These are phyloP conservation scores for Paraphoma chrysanthemicola DNA, from an alignment of 2,329 filamentous ascomycete genomes.

Conservation along the genomic window DNA sequence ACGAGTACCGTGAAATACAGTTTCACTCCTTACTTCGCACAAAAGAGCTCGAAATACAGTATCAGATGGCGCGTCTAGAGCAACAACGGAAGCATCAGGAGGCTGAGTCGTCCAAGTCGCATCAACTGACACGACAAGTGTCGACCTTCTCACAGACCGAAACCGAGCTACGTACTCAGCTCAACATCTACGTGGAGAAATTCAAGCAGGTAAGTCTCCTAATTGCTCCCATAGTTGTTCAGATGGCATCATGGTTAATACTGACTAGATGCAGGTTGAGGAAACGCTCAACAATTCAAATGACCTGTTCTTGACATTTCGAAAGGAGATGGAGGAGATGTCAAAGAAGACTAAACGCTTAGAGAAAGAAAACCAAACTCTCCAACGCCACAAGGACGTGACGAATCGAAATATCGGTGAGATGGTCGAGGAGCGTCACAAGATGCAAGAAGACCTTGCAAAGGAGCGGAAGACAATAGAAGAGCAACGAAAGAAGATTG, in stretches of 20 bases:
- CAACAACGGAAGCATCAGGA: constrained; percentile 90
- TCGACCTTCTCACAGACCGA: constrained; percentile 97
- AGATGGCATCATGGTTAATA: constrained; percentile 49
- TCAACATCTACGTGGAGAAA: constrained; percentile 99
- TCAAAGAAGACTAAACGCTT: constrained; percentile 97
- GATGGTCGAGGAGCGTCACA: constrained; percentile 92
- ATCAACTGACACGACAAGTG: constrained; percentile 88
- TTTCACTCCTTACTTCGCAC: constrained; percentile 91
- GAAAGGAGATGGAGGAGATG: constrained; percentile 99
- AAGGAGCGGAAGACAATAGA: constrained; percentile 78
- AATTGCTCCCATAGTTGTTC: constrained; percentile 23
- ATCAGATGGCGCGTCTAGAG: constrained; percentile 86
- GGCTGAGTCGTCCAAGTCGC: constrained; percentile 77
- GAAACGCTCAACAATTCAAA: constrained; percentile 98
- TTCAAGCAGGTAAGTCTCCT: constrained; percentile 86
- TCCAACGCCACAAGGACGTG: constrained; percentile 91
- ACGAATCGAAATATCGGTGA: constrained; percentile 94
- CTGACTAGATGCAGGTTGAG: constrained; percentile 79
- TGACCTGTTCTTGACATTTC: constrained; percentile 93
- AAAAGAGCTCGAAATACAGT: constrained; percentile 95
- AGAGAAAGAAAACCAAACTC: constrained; percentile 92
- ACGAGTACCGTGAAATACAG: constrained; percentile 92
- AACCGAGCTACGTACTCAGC: constrained; percentile 87
- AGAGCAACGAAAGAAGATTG: constrained; percentile 81
- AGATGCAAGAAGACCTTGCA: constrained; percentile 75